A percentile compares a stretch with the other conserved stretches of the same genome.
Conservation (phyloP, 495 filamentous ascomycete genomes). For the Penicillium pancosmium region DNA sequence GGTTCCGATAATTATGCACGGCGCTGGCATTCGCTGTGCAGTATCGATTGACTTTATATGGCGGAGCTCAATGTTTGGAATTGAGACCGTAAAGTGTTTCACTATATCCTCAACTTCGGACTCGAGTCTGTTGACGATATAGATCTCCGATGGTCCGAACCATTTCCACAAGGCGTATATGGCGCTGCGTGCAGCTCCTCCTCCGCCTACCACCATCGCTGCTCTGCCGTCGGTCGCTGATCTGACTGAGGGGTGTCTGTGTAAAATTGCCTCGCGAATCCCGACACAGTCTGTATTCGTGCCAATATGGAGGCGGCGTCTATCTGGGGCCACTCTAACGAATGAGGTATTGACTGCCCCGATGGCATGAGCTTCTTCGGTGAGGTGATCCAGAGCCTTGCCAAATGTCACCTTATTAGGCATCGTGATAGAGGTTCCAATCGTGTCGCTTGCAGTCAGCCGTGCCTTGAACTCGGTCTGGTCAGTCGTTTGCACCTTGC, state of each 20-base stretch:
- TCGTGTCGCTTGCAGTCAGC: constrained; percentile 8
- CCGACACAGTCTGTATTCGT: constrained; percentile 71
- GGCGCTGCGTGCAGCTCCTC: constrained; percentile 60
- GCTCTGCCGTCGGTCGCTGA: constrained; percentile 42
- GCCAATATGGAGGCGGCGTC: constrained; percentile 49
- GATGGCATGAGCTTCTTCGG: constrained; percentile 58
- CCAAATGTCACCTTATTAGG: constrained; percentile 64
- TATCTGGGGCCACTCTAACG: constrained; percentile 37
- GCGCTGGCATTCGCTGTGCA: constrained; percentile 48
- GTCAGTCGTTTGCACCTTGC: constrained; percentile 49
- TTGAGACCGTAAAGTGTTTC: constrained; percentile 32
- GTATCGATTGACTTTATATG: constrained; percentile 52
- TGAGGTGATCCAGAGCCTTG: constrained; percentile 57
- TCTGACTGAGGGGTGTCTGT: constrained; percentile 43
- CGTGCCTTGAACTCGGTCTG: constrained; percentile 4
- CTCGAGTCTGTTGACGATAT: constrained; percentile 60
- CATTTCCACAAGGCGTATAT: constrained; percentile 62
- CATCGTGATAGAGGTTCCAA: constrained; percentile 65
- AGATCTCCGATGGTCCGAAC: constrained; percentile 57
- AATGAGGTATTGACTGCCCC: constrained; percentile 68
- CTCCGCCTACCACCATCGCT: constrained; percentile 57
- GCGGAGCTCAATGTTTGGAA: constrained; percentile 29
- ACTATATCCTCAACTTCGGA: constrained; percentile 59
- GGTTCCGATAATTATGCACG: constrained; percentile 56
- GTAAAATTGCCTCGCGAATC: constrained; percentile 59